A percentile compares a stretch with the other conserved stretches of the same genome.
Conservation (phyloP, 2,329 filamentous ascomycete species). For the Endoconidiophora laricicola region DNA sequence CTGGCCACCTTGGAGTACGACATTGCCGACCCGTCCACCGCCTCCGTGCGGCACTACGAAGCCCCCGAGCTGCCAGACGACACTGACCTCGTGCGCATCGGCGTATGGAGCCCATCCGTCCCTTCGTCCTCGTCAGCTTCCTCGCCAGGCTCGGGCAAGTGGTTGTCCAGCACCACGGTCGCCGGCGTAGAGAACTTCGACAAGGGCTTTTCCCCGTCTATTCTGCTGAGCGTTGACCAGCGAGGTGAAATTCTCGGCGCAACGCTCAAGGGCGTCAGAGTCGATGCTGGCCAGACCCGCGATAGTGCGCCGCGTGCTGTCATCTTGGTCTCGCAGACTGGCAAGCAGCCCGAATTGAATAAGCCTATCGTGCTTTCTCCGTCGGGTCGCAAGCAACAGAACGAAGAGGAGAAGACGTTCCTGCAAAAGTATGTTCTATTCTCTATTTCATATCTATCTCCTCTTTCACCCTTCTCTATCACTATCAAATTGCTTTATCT, state of each 20-base stretch:
- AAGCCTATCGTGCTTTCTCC: conserved; percentile 44
- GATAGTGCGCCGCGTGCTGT: conserved; percentile 46
- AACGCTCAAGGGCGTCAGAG: conserved; percentile 35
- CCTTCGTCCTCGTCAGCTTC: neutral
- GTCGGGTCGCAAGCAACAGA: conserved; percentile 38
- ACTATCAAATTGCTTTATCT: no score
- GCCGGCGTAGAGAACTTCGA: conserved; percentile 39
- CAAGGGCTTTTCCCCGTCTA: conserved; percentile 42
- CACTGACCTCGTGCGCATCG: conserved; percentile 37
- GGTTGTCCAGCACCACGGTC: conserved; percentile 39
- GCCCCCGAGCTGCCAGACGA: conserved; percentile 34
- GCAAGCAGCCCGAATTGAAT: conserved; percentile 42
- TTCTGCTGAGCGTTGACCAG: conserved; percentile 35
- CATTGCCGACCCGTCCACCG: conserved; percentile 23
- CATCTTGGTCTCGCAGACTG: conserved; percentile 30
- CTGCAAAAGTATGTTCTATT: conserved; percentile 42
- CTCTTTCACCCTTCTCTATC: no score
- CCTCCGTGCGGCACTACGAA: conserved; percentile 37
- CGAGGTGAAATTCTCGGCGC: conserved; percentile 29
- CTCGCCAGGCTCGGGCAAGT: conserved; percentile 23
- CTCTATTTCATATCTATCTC: neutral
- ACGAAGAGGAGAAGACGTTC: conserved; percentile 44
- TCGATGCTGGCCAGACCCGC: conserved; percentile 47
- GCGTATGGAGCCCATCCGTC: conserved; percentile 30
- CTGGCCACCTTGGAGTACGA: conserved; percentile 44